A percentile compares a stretch with the other conserved stretches of the same genome.
phyloP scores from a whole-genome alignment of 225 moss, liverwort and hornwort genomes.

The Anthoceros angustus region DNA sequence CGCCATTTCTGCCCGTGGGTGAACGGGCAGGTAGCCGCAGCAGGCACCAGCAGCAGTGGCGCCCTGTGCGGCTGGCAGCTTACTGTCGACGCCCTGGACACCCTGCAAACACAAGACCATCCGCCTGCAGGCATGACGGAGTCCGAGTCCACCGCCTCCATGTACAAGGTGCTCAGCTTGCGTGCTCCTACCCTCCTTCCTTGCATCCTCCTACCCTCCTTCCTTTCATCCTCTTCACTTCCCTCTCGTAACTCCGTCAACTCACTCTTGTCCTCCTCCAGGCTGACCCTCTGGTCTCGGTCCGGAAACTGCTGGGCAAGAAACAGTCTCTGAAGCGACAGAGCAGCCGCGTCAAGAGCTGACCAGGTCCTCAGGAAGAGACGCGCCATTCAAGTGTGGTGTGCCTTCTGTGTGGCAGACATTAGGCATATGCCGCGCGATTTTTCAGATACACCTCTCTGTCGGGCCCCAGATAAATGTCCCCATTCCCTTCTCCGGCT shows the following conservation, averaged over 20 bases:
- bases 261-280: constrained; percentile 10
- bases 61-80: constrained; percentile 82
- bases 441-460: too few species aligned
- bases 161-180: constrained; percentile 25
- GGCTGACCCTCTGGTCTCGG: constrained; percentile 38
- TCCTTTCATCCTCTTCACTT: neutral
- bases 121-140: constrained; percentile 17
- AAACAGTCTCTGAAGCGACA: constrained; percentile 19
- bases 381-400: too few species aligned
- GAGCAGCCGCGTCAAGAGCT: constrained; percentile 12
- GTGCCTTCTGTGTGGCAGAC: too few species aligned
- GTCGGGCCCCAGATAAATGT: too few species aligned
- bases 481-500: too few species aligned
- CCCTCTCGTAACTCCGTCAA: neutral
- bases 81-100: constrained; percentile 52
- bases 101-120: constrained; percentile 16
- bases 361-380: neutral
- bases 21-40: constrained; percentile 47
- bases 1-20: constrained; percentile 99
- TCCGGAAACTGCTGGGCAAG: constrained; percentile 34
- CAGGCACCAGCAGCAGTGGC: constrained; percentile 35
- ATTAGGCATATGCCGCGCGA: too few species aligned
- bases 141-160: constrained; percentile 40
- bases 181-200: too few species aligned
- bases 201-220: too few species aligned